Evolutionary conservation across 345 rosid species (phyloP), one percentile per base, ranked within the genome.

Genomic region (Crucihimalaya himalaica): DNA sequence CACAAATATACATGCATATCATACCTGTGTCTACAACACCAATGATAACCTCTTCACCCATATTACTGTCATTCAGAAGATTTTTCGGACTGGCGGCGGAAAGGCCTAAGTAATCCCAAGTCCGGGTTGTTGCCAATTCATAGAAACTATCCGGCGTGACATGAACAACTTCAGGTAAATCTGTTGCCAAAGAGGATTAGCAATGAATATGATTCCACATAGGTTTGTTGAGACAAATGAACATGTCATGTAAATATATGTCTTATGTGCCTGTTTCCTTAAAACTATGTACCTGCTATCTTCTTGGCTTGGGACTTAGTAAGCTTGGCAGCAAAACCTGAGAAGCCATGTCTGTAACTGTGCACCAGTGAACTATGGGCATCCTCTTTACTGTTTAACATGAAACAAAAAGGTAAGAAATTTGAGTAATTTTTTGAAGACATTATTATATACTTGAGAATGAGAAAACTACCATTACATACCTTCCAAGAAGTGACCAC

Each of bases 301-400:
- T 64, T 43, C 43, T 70, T 78, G 4, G 82, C 85, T 60, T 86
- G 80, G 31, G 77, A 81, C 10, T 84, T 78, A 31, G 80, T 82
- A 32, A 87, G 79, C 50, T 65, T 68, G 13, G 90, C 90, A 0
- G 86, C 83, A 6, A 88, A 82, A 46, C 90, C 90, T 19, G 85
- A 83, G 68, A 88, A 80, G 43, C 79, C 75, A 29, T 73, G 81
- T 37, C 80, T 69, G 63, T 82, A 86, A 42, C 87, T 81, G 40
- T 84, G 74, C 31, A 84, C 68, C 54, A 86, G 79, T 19, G 90
- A 79, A 8, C 78, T 68, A 68, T 63, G 59, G 0, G 87, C 86
- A 53, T 47, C 78, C 59, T 80, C 79, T 9, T 76, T 63, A 57
- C 89, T 88, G 81, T 40, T 23, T 23, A 28, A 11, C 31, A 58